phyloP scores from a whole-genome alignment of 2,329 filamentous ascomycete genomes.

The Colletotrichum tropicale region DNA sequence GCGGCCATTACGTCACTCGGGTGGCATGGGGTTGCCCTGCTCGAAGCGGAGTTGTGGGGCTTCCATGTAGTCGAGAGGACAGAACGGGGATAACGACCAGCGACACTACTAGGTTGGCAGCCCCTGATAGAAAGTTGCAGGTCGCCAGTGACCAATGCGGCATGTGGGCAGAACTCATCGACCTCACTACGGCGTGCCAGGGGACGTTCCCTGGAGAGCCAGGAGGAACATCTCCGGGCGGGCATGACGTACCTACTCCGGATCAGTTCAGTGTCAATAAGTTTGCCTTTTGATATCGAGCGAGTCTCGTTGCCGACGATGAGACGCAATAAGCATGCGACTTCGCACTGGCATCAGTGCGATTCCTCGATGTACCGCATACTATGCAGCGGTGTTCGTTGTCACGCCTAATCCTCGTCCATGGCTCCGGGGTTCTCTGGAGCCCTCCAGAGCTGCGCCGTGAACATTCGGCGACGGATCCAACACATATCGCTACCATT shows the following conservation, averaged over 20 bases:
- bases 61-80: neutral
- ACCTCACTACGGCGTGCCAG: neutral
- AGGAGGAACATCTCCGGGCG: slow-evolving; percentile 4
- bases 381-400: neutral
- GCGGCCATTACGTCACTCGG: slow-evolving; percentile 4
- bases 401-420: neutral
- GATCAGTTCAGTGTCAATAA: neutral
- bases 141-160: no score
- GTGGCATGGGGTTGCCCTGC: neutral
- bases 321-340: neutral
- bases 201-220: neutral
- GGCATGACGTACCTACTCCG: neutral
- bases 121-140: neutral
- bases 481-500: neutral
- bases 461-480: neutral
- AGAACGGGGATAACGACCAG: neutral
- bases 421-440: neutral
- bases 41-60: neutral
- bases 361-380: neutral
- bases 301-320: neutral
- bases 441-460: neutral
- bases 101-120: neutral
- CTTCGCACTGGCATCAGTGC: neutral
- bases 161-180: neutral
- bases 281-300: neutral